These are phyloP conservation scores for Osmozyma mogii DNA, from an alignment of 805 yeast genomes.

Conservation along the genomic window DNA sequence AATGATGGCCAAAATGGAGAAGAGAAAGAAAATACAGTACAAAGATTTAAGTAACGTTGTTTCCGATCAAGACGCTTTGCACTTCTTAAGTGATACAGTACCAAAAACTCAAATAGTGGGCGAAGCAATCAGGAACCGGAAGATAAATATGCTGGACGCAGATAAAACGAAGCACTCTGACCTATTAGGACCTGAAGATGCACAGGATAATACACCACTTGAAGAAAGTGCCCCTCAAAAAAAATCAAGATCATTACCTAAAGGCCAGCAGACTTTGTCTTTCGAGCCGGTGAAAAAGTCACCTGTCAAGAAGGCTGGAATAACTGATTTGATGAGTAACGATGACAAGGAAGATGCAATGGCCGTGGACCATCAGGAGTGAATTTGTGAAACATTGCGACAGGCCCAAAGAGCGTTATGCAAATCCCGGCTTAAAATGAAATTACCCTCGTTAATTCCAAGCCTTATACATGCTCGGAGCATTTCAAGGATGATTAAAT, in stretches of 20 bases:
- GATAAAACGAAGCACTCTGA: constrained; percentile 6
- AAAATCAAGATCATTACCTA: not conserved
- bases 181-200: constrained; percentile 9
- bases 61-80: constrained; percentile 46
- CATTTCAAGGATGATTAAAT: constrained; percentile 28
- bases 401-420: constrained; percentile 25
- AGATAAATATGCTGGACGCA: constrained; percentile 18
- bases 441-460: constrained; percentile 18
- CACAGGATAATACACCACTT: too few species aligned
- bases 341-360: constrained; percentile 10
- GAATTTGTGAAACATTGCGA: constrained; percentile 11
- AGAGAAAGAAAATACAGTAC: constrained; percentile 63
- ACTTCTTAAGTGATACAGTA: constrained; percentile 58
- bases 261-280: not conserved
- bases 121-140: constrained; percentile 37
- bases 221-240: too few species aligned
- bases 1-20: constrained; percentile 53
- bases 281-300: constrained; percentile 5
- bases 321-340: constrained; percentile 24
- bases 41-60: constrained; percentile 65
- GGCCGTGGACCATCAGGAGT: constrained; percentile 8
- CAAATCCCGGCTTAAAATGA: constrained; percentile 16
- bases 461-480: constrained; percentile 20
- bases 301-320: constrained; percentile 24
- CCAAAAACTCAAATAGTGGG: constrained; percentile 52